These are phyloP conservation scores for Sextonia rubra DNA, from an alignment of 164 flowering plant species.

Conservation along the genomic window DNA sequence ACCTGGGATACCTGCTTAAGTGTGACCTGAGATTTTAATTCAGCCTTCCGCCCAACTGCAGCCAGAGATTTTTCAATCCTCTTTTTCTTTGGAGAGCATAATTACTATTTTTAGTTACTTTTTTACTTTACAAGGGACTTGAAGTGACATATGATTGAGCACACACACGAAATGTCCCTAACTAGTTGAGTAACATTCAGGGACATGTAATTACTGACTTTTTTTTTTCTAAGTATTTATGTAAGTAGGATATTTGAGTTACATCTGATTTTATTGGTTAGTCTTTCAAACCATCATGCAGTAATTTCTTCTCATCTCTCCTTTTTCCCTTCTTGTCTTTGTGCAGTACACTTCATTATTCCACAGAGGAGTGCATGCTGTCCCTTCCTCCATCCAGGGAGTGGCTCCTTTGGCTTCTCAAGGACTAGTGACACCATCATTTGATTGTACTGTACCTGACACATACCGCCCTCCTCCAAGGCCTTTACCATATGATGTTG, in stretches of 20 bases:
- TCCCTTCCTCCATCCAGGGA: constrained; percentile 63
- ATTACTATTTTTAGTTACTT: no score
- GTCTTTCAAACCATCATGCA: background rate
- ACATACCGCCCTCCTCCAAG: constrained; percentile 85
- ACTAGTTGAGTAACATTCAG: no score
- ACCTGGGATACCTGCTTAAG: background rate
- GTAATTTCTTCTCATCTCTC: constrained; percentile 1
- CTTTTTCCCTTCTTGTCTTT: background rate
- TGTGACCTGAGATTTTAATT: background rate
- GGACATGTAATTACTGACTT: no score
- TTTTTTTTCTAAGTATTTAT: no score
- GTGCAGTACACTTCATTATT: constrained; percentile 71
- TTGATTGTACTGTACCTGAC: constrained; percentile 58
- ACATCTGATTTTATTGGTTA: background rate
- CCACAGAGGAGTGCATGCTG: constrained; percentile 59
- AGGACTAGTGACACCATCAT: constrained; percentile 29
- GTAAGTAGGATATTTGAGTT: background rate
- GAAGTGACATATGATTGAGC: no score
- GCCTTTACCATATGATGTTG: constrained; percentile 93
- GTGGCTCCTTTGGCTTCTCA: constrained; percentile 49
- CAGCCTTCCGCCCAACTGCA: no score
- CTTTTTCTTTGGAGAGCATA: background rate
- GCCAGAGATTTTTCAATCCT: background rate
- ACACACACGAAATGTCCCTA: no score
- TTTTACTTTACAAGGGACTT: background rate